Evolutionary conservation across 208 protist species (phyloP).

Genomic region (Spironucleus salmonicida): DNA sequence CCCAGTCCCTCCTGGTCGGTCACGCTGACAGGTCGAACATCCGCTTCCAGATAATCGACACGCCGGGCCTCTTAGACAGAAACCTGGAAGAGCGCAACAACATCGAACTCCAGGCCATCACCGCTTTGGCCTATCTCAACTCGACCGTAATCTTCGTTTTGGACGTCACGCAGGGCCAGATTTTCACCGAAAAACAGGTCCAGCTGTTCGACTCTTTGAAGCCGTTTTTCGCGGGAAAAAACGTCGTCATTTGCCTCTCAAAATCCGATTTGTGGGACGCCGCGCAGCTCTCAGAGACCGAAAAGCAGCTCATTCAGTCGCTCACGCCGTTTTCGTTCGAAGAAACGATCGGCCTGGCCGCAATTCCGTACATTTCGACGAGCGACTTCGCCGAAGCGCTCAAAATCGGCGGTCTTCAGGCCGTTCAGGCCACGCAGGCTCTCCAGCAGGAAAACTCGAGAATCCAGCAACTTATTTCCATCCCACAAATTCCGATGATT

Average conservation of each 20-base stretch:
- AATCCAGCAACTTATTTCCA: too few species aligned
- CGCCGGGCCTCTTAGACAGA: conserved; percentile 97
- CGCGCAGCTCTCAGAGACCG: conserved; percentile 60
- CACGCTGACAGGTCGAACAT: conserved; percentile 96
- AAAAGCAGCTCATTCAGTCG: conserved; percentile 59
- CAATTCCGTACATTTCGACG: conserved; percentile 70
- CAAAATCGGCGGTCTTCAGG: conserved; percentile 30
- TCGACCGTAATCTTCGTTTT: conserved; percentile 93
- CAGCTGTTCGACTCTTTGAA: conserved; percentile 86
- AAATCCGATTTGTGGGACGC: conserved; percentile 88
- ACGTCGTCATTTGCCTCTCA: conserved; percentile 92
- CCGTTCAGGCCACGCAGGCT: background rate
- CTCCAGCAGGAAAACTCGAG: background rate
- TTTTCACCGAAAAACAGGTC: conserved; percentile 80
- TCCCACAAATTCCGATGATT: too few species aligned
- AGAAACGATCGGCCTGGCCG: conserved; percentile 50
- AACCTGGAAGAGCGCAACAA: conserved; percentile 95
- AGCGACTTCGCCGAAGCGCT: conserved; percentile 61
- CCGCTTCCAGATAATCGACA: conserved; percentile 93
- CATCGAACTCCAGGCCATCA: conserved; percentile 98
- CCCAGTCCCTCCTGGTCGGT: conserved; percentile 98
- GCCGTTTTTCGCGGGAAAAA: conserved; percentile 96
- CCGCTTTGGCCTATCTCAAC: conserved; percentile 83
- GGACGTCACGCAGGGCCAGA: conserved; percentile 91
- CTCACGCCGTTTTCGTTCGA: background rate